phyloP scores from a whole-genome alignment of 1,139 yeast genomes.

The Pichia inconspicua region DNA sequence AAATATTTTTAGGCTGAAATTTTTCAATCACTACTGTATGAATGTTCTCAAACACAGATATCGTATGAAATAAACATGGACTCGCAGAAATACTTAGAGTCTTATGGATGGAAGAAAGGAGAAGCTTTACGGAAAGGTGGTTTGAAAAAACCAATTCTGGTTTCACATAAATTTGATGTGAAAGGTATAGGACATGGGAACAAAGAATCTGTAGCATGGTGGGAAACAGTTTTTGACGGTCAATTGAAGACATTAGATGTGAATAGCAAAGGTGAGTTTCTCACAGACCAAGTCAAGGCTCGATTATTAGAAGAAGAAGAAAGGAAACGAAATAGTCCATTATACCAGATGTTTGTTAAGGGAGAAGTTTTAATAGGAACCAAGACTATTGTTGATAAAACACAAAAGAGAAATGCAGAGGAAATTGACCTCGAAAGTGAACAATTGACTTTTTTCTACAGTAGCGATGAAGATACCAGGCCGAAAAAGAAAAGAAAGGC shows the following conservation, averaged over 20 bases:
- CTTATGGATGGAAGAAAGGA: conserved; percentile 90
- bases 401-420: conserved; percentile 13
- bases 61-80: conserved; percentile 42
- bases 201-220: conserved; percentile 81
- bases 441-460: conserved; percentile 20
- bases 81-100: conserved; percentile 60
- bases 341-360: conserved; percentile 69
- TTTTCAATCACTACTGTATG: neutral
- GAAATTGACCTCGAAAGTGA: conserved; percentile 12
- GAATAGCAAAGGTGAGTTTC: conserved; percentile 24
- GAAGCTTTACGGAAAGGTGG: conserved; percentile 79
- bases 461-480: conserved; percentile 13
- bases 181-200: conserved; percentile 79
- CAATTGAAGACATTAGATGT: conserved; percentile 77
- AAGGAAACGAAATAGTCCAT: conserved; percentile 41
- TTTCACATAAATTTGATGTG: conserved; percentile 81
- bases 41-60: neutral
- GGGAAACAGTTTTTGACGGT: conserved; percentile 93
- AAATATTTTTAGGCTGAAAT: neutral
- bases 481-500: conserved; percentile 15
- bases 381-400: neutral
- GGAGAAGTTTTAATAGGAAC: conserved; percentile 86
- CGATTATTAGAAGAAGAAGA: conserved; percentile 8
- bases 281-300: neutral
- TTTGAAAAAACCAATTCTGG: conserved; percentile 74